Base-by-base conservation (phyloP, 2,329 filamentous ascomycete species). In the Penicillium verrucosum region DNA sequence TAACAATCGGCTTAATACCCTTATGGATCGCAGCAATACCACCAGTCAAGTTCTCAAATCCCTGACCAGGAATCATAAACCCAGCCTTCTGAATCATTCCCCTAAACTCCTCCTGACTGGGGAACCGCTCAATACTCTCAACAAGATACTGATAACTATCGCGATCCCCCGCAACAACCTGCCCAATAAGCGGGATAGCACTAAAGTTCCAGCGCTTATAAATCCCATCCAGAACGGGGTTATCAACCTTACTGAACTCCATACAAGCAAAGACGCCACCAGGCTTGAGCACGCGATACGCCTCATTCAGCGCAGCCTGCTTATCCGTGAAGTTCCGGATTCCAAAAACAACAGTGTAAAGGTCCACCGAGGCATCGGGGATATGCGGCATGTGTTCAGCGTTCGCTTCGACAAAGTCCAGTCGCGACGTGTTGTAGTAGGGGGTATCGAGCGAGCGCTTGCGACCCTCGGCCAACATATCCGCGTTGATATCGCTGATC, bases 81-180 rank as follows among this genome's bases (percentile, higher is more conserved):
- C 93, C 93, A 3, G 90, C 93, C 59, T 73, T 70, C 61, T 74
- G 71, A 57, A 77, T 77, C 75, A 77, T 77, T 34, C 85, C 82
- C 62, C 87, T 83, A 70, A 96, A 99, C 64, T 90, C 86, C 51
- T 86, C 82, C 79, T 99, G 95, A 64, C 80, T 88, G 0, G 94
- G 95, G 72, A 97, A 97, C 46, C 84, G 81, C 77, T 97, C 92
- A 74, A 99, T 99, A 75, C 92, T 97, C 81, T 99, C 94, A 10
- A 99, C 94, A 10, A 99, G 81, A 76, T 99, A 99, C 80, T 99
- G 94, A 75, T 99, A 99, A 73, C 91, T 96, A 70, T 95, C 93
- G 55, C 93, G 82, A 73, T 99, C 95, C 7, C 90, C 91, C 1
- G 94, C 93, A 16, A 99, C 92, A 59, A 99, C 72, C 77, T 99